Conservation (phyloP, 2,329 filamentous ascomycete species). For the Aspergillus aculeatinus region DNA sequence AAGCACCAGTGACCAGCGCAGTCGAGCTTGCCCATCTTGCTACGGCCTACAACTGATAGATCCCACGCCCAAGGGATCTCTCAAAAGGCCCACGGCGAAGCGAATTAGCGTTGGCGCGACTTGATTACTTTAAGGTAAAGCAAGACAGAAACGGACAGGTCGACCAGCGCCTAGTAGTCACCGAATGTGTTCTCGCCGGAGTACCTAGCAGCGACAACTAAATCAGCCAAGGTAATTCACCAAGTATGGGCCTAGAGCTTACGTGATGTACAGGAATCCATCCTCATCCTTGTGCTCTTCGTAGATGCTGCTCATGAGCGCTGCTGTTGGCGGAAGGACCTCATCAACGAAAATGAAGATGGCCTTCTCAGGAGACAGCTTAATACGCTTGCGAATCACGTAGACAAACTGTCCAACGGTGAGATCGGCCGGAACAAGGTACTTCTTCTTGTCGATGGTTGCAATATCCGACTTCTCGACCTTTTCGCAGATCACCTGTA, state of each 20-base stretch:
- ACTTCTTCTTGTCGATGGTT: conserved; percentile 99
- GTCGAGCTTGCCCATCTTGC: conserved; percentile 15
- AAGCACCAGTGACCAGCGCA: conserved; percentile 16
- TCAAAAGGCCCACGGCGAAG: conserved; percentile 12
- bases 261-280: conserved; percentile 97
- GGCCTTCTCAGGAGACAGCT: conserved; percentile 98
- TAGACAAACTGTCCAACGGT: conserved; percentile 99
- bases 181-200: conserved; percentile 99
- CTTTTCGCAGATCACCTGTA: conserved; percentile 97
- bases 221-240: neutral
- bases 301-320: conserved; percentile 99
- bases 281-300: conserved; percentile 94
- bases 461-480: conserved; percentile 99
- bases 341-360: conserved; percentile 99
- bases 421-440: conserved; percentile 93
- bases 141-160: neutral
- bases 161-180: conserved; percentile 26
- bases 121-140: neutral
- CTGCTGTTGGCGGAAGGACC: conserved; percentile 91
- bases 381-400: conserved; percentile 99
- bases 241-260: conserved; percentile 38
- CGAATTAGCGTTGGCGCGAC: conserved; percentile 3
- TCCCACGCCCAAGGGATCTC: conserved; percentile 7
- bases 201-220: conserved; percentile 56
- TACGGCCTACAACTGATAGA: conserved; percentile 13